These are phyloP conservation scores for Starmerella asiatica DNA, from an alignment of 805 yeast genomes.

Conservation along the genomic window DNA sequence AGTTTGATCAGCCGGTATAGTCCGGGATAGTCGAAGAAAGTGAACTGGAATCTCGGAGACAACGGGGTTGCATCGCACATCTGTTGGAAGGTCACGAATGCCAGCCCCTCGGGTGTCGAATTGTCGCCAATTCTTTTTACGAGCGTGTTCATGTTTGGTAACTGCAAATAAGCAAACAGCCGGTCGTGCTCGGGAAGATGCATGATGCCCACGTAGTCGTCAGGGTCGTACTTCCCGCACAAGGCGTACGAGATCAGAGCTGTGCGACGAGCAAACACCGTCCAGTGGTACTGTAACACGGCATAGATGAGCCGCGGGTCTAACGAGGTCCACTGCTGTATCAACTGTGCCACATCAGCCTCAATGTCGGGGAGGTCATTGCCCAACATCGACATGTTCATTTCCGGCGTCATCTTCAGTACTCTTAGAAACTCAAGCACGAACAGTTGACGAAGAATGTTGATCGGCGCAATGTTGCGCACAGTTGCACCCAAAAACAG, in stretches of 20 bases:
- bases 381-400: constrained; percentile 1
- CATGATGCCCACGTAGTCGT: constrained; percentile 19
- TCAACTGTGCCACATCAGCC: constrained; percentile 1
- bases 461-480: constrained; percentile 6
- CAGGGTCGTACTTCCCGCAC: constrained; percentile 20
- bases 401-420: not conserved
- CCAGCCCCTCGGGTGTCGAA: constrained; percentile 12
- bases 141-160: constrained; percentile 19
- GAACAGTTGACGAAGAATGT: constrained; percentile 5
- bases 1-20: constrained; percentile 44
- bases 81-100: not conserved
- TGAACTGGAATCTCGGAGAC: not conserved
- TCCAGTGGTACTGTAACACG: constrained; percentile 14
- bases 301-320: constrained; percentile 11
- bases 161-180: constrained; percentile 12
- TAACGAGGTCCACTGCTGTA: constrained; percentile 5
- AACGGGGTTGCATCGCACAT: not conserved
- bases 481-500: constrained; percentile 9
- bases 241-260: constrained; percentile 16
- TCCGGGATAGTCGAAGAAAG: constrained; percentile 48
- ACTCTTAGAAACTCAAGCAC: constrained; percentile 8
- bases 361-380: not conserved
- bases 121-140: constrained; percentile 7
- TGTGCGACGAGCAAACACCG: constrained; percentile 14
- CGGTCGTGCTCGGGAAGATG: constrained; percentile 19